Evolutionary conservation across 2,329 filamentous ascomycete genomes (phyloP), one percentile per base, ranked within the genome.

Genomic region (Laburnicola sp.): DNA sequence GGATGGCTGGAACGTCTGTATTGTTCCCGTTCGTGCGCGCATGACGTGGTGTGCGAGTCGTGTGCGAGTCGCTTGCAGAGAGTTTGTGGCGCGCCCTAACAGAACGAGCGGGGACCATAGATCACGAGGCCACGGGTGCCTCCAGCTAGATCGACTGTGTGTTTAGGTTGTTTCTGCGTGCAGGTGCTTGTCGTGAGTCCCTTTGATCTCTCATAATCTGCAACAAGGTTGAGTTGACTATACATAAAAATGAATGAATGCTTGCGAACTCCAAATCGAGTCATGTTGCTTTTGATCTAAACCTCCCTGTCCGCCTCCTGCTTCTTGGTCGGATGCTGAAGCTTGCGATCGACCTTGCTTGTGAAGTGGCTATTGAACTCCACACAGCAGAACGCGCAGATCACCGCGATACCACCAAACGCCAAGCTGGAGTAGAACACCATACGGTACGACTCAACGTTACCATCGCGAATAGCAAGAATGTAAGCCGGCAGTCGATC

Each of bases 51-150:
- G 34, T 16, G 5, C 25, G 16, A 39, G 23, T 21, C 36, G 38
- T 62, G 58, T 59, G 56, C 50, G 46, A 46, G 45, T 58, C 58
- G 53, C 48, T 51, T 50, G 53, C 51, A 39, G 53, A 38, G 34
- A 5, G 51, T 44, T 45, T 65, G 64, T 65, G 64, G 65, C 64
- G 64, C 51, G 52, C 57, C 51, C 53, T 60, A 53, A 52, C 45
- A 54, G 50, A 53, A 56, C 53, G 60, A 62, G 64, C 65, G 65
- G 63, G 62, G 65, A 57, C 45, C 10, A 6, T 6, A 43, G 21
- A 40, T 26, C 36, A 34, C 45, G 23, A 32, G 27, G 35, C 27
- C 25, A 47, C 27, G 32, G 22, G 45, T 36, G 10, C 40, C 45
- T 32, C 30, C 7, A 7, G 7, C 7, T 45, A 37, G 32, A 30